phyloP scores from a whole-genome alignment of 139 green algal species.

The Raphidocelis subcapitata region DNA sequence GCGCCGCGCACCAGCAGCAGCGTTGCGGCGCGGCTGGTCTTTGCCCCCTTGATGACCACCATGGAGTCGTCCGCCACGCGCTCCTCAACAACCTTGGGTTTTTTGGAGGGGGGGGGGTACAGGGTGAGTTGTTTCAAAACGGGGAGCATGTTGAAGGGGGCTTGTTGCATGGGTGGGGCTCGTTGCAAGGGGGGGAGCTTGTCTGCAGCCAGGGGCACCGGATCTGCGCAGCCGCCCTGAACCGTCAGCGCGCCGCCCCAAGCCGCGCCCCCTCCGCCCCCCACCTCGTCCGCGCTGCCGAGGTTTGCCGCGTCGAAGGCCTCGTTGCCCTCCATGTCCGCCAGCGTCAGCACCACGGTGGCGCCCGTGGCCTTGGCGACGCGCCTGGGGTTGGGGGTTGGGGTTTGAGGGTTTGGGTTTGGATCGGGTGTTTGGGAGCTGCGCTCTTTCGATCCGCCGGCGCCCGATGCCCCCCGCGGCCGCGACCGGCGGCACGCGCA shows the following conservation, averaged over 20 bases:
- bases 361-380: constrained; percentile 93
- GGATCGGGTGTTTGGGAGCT: background rate
- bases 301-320: constrained; percentile 83
- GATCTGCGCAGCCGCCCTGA: background rate
- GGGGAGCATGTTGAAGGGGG: too few species aligned
- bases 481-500: too few species aligned
- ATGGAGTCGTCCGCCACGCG: constrained; percentile 78
- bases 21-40: constrained; percentile 24
- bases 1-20: too few species aligned
- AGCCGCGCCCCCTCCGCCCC: too few species aligned
- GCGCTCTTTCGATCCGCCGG: too few species aligned
- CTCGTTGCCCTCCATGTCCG: constrained; percentile 97
- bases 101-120: too few species aligned
- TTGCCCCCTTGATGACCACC: constrained; percentile 58
- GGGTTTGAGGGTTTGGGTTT: too few species aligned
- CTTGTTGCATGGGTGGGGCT: constrained; percentile 14
- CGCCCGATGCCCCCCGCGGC: too few species aligned
- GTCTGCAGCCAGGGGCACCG: background rate
- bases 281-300: constrained; percentile 66
- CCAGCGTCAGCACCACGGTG: constrained; percentile 83
- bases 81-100: too few species aligned
- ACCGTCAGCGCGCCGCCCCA: background rate
- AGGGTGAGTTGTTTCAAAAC: too few species aligned
- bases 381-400: too few species aligned
- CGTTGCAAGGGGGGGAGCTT: constrained; percentile 2